Evolutionary conservation across 2,329 filamentous ascomycete genomes (phyloP).

Genomic region (Xylariaceae sp.): DNA sequence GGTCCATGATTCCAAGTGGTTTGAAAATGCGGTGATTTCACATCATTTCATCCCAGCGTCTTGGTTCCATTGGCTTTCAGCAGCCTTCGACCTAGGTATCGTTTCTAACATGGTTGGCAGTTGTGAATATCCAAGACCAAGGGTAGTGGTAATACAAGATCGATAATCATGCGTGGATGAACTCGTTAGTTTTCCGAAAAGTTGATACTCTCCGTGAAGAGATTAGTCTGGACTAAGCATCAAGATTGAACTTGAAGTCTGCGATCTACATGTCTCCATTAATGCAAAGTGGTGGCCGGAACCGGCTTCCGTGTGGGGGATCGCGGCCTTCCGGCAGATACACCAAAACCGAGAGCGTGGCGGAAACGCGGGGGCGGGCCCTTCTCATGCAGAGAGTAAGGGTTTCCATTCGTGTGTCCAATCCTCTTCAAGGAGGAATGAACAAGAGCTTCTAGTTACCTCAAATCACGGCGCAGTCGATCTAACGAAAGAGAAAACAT

Average conservation of each 20-base stretch:
- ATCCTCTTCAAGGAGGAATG: no score
- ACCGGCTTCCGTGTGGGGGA: constrained; percentile 1
- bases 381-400: no score
- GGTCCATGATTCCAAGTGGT: not conserved
- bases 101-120: not conserved
- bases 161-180: no score
- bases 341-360: not conserved
- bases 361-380: constrained; percentile 23
- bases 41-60: not conserved
- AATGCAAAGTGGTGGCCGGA: not conserved
- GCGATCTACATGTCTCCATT: no score
- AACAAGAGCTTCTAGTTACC: no score
- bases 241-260: no score
- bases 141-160: no score
- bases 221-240: no score
- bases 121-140: not conserved
- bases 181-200: no score
- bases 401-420: no score
- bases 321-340: not conserved
- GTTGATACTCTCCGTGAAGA: no score
- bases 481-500: not conserved
- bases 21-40: not conserved
- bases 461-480: not conserved
- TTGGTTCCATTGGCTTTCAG: not conserved
- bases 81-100: not conserved